Evolutionary conservation across 192 early-diverging fungal genomes (phyloP), one percentile per base, ranked within the genome.

Genomic region (Coemansia guatemalensis): DNA sequence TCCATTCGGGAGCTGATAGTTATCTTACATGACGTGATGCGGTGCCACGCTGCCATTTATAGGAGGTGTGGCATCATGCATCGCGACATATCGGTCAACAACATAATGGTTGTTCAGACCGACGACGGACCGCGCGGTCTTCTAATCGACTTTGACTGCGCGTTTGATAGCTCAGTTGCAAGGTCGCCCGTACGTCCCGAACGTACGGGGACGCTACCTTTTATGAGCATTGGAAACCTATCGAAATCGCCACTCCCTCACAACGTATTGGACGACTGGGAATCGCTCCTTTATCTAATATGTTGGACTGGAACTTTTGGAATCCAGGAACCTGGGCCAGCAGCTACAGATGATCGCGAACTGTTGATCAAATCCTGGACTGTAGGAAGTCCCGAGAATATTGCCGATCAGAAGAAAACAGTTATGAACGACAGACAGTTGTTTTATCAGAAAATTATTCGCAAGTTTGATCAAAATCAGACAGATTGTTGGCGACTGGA

Each of bases 221-320:
- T 48, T 48, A 60, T 60, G 58, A 60, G 44, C 22, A 48, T 60
- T 6, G 58, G 41, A 0, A 60, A 48, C 22, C 58, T 60, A 25
- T 2, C n/a, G 48, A 51, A 4, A 23, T 41, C 35, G 21, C 8
- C 48, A 14, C 48, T 27, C 14, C 24, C n/a, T n/a, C 44, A 56
- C 41, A 57, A 65, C 4, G 56, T 53, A 5, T 41, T 73, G 7
- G 64, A 72, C 21, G 64, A 72, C 14, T 72, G 70, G 70, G 70
- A 72, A 24, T 72, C 65, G 17, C 21, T 72, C 9, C 35, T 72
- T 5, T 72, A 72, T 41, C 26, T 64, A 7, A 30, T 72, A 17
- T 72, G 70, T 54, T 73, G 60, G 59, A 25, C 63, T 21, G 60
- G 60, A 4, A 67, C 65, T 0, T 59, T 52, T n/a, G 71, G 71